Evolutionary conservation across 1,284 basidiomycete genomes (phyloP), one percentile per base, ranked within the genome.

Genomic region (Xerocomus amazonicus): DNA sequence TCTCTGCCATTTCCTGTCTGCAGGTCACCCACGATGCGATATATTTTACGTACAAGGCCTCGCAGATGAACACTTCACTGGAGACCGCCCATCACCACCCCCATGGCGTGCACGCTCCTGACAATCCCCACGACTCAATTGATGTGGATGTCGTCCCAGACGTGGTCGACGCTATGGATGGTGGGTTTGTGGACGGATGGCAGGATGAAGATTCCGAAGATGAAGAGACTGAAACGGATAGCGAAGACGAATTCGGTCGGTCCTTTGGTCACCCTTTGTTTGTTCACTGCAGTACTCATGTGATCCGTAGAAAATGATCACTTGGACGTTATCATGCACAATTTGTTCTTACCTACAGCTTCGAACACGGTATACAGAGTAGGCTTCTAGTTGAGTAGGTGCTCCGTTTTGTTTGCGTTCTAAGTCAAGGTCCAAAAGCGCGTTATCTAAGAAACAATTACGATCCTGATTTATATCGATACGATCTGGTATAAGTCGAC

Each of bases 21-120:
- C 82, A 84, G 60, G 73, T 84, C 64, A 77, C 79, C 3, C 73
- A 78, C 29, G 76, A 76, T 0, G 73, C 73, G 1, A 47, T 80
- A 16, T 80, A 72, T 53, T 59, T 81, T 42, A 78, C 73, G 47
- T 81, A 77, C 72, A 68, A 71, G n/a, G 61, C 63, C 3, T 47
- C 51, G 3, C 34, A 26, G 6, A 10, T 17, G 9, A 43, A 6
- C 10, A 40, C 19, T 23, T 4, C 4, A 23, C 19, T 23, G 19
- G 19, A 23, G 19, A 23, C 19, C 4, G 19, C 19, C 19, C 19
- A 23, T 31, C 29, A 12, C 29, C 29, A 31, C 29, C 8, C 4
- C 19, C 19, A 23, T 23, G 19, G 19, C 19, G 29, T 31, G 29
- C 29, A 31, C 8, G 29, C 9, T 7, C 9, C 29, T 9, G 12